phyloP scores from a whole-genome alignment of 805 yeast species.

The Pichia pseudocactophila region DNA sequence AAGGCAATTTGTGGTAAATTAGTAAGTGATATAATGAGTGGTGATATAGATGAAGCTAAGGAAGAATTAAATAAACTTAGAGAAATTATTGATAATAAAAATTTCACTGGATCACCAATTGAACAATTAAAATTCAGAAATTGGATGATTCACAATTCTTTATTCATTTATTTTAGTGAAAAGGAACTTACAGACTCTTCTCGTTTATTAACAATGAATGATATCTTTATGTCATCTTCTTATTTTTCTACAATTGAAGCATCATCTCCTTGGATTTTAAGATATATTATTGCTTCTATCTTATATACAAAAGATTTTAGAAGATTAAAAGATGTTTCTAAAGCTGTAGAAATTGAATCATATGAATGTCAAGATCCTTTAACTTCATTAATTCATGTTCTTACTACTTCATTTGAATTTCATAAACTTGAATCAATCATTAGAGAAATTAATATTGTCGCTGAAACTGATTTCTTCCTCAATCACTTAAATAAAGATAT shows the following conservation, averaged over 20 bases:
- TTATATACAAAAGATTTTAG: conserved; percentile 33
- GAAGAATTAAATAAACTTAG: conserved; percentile 47
- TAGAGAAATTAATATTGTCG: conserved; percentile 36
- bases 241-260: conserved; percentile 62
- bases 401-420: conserved; percentile 53
- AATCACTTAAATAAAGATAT: conserved; percentile 30
- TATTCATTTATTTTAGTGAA: conserved; percentile 45
- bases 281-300: conserved; percentile 59
- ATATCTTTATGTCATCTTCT: conserved; percentile 49
- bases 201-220: conserved; percentile 43
- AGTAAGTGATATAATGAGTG: conserved; percentile 49
- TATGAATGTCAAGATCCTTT: conserved; percentile 62
- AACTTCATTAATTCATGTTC: conserved; percentile 44
- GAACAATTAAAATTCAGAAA: conserved; percentile 54
- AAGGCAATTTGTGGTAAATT: conserved; percentile 63
- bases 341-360: conserved; percentile 50
- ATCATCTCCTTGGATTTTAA: conserved; percentile 60
- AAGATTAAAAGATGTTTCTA: conserved; percentile 48
- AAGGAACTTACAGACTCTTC: conserved; percentile 1
- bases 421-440: conserved; percentile 42
- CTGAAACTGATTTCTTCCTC: conserved; percentile 51
- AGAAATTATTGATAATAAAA: conserved; percentile 49
- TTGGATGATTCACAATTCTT: conserved; percentile 63
- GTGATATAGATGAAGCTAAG: conserved; percentile 43
- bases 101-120: conserved; percentile 40